Conservation (phyloP, 164 flowering plant genomes). For the Berberis thunbergii region DNA sequence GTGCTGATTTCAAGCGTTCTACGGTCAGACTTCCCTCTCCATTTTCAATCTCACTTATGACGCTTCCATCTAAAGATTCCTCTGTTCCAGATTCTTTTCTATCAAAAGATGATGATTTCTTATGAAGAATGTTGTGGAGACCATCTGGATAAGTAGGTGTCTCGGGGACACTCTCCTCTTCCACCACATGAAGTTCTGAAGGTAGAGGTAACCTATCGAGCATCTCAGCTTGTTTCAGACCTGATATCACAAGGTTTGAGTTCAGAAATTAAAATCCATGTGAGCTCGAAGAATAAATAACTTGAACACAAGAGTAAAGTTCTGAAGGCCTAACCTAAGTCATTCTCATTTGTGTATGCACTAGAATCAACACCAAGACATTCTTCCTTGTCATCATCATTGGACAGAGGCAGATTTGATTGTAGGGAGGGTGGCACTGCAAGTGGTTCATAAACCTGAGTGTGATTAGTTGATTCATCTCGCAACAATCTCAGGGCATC, state of each 20-base stretch:
- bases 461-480: slow-evolving; percentile 26
- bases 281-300: neutral
- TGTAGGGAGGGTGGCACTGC: slow-evolving; percentile 12
- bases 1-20: slow-evolving; percentile 48
- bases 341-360: no score
- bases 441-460: slow-evolving; percentile 22
- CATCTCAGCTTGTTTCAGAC: slow-evolving; percentile 11
- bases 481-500: slow-evolving; percentile 15
- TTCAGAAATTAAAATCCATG: slow-evolving; percentile 1
- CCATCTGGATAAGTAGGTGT: slow-evolving; percentile 45
- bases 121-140: slow-evolving; percentile 24
- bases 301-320: neutral
- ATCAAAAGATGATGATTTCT: slow-evolving; percentile 28
- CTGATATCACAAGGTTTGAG: slow-evolving; percentile 12
- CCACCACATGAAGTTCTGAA: slow-evolving; percentile 3
- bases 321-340: neutral
- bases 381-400: neutral
- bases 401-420: slow-evolving; percentile 7
- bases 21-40: slow-evolving; percentile 32
- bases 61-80: slow-evolving; percentile 62
- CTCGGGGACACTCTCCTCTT: slow-evolving; percentile 60
- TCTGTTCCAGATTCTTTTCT: slow-evolving; percentile 43
- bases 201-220: no score
- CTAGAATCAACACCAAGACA: no score
- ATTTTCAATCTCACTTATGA: slow-evolving; percentile 43